phyloP scores from a whole-genome alignment of 1,139 yeast species.

The Candida labiduridarum region DNA sequence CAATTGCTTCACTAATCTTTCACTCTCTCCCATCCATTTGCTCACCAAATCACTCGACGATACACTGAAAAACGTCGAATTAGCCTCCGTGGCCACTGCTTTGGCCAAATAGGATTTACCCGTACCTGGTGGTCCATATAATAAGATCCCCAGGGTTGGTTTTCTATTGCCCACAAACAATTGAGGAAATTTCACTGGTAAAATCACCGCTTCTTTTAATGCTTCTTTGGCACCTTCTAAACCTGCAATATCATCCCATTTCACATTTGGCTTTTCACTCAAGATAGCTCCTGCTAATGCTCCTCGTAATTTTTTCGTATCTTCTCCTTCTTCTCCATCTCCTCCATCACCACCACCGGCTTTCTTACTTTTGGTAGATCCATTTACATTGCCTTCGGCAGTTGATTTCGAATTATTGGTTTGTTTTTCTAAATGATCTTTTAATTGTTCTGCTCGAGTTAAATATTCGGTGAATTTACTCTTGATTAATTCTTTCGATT shows the following conservation, averaged over 20 bases:
- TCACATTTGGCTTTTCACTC: slow-evolving; percentile 89
- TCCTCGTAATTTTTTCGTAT: slow-evolving; percentile 83
- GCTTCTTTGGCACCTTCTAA: slow-evolving; percentile 95
- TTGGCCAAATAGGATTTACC: slow-evolving; percentile 97
- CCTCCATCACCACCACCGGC: slow-evolving; percentile 48
- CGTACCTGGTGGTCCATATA: slow-evolving; percentile 99
- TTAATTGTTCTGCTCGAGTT: slow-evolving; percentile 90
- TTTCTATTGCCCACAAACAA: slow-evolving; percentile 91
- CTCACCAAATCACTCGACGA: slow-evolving; percentile 93
- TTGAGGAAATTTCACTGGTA: slow-evolving; percentile 73
- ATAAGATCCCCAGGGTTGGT: slow-evolving; percentile 87
- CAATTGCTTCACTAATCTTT: slow-evolving; percentile 89
- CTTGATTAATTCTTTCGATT: slow-evolving; percentile 85
- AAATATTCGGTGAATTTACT: slow-evolving; percentile 90
- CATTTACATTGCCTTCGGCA: slow-evolving; percentile 54
- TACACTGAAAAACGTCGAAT: slow-evolving; percentile 92
- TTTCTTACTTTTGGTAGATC: slow-evolving; percentile 62
- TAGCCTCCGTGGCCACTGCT: slow-evolving; percentile 98
- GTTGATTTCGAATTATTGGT: slow-evolving; percentile 31
- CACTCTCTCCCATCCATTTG: slow-evolving; percentile 99
- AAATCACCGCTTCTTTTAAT: slow-evolving; percentile 92
- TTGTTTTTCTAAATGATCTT: slow-evolving; percentile 80
- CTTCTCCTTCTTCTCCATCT: slow-evolving; percentile 80
- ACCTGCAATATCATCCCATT: slow-evolving; percentile 97
- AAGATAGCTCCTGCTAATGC: slow-evolving; percentile 93